A percentile compares a stretch with the other conserved stretches of the same genome.
Evolutionary conservation across 331 rosid species (phyloP).

Genomic region (Telfairia occidentalis): DNA sequence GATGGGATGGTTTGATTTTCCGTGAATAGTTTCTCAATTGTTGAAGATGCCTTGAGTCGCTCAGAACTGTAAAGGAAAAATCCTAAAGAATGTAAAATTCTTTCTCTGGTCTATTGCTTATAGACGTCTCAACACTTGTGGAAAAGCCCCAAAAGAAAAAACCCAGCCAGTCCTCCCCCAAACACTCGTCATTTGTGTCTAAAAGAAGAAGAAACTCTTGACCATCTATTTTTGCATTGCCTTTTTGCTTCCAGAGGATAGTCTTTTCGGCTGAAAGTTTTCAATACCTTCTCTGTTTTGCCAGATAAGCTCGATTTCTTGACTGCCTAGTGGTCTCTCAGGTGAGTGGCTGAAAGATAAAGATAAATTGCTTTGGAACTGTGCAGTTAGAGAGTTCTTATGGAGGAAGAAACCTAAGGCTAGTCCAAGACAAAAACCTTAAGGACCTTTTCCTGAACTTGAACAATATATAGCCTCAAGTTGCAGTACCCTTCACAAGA

Average conservation of each 20-base stretch:
- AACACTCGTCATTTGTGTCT: not conserved
- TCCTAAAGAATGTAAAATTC: not conserved
- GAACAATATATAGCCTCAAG: not conserved
- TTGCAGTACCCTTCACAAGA: not conserved
- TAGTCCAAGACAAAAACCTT: not conserved
- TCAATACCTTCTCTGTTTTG: not conserved
- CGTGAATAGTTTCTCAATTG: not conserved
- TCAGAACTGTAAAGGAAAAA: not conserved
- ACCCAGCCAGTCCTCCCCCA: not conserved
- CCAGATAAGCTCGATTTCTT: not conserved
- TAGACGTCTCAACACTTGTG: not conserved
- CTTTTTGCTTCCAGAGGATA: not conserved
- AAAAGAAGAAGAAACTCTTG: not conserved
- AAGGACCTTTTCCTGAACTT: not conserved
- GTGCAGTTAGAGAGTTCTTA: not conserved
- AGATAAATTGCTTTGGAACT: not conserved
- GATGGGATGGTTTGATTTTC: not conserved
- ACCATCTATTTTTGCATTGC: not conserved
- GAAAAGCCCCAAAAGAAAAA: not conserved
- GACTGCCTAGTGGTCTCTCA: not conserved
- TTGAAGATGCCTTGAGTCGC: not conserved
- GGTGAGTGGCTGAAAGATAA: not conserved
- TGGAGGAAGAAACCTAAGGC: not conserved
- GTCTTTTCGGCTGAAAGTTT: not conserved
- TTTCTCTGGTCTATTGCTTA: not conserved